These are phyloP conservation scores for Fraxinus angustifolia DNA, from an alignment of 305 asterid species.

Conservation along the genomic window DNA sequence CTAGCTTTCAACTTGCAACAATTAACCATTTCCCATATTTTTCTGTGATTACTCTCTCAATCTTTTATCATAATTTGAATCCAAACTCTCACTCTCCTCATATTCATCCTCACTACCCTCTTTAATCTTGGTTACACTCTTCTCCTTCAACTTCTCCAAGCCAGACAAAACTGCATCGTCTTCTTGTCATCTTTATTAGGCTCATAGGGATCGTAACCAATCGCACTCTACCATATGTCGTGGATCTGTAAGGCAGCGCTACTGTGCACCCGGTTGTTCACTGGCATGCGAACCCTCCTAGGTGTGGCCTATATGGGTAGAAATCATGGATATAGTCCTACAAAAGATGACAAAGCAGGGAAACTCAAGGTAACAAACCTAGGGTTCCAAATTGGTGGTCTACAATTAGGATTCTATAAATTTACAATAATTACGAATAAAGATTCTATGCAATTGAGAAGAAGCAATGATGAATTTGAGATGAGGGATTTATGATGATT, in stretches of 20 bases:
- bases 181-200: conserved; percentile 56
- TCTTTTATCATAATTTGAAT: conserved; percentile 81
- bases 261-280: conserved; percentile 58
- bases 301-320: conserved; percentile 50
- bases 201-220: conserved; percentile 57
- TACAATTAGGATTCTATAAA: too few species aligned
- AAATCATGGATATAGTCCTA: neutral
- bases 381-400: too few species aligned
- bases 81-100: conserved; percentile 65
- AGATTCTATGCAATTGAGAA: too few species aligned
- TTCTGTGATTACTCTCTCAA: conserved; percentile 63
- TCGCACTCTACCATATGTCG: conserved; percentile 57
- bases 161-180: conserved; percentile 51
- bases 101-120: conserved; percentile 48
- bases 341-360: neutral
- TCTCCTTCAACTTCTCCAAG: conserved; percentile 72
- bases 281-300: conserved; percentile 60
- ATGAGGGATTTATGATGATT: too few species aligned
- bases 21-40: conserved; percentile 42
- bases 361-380: neutral
- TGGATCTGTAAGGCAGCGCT: conserved; percentile 55
- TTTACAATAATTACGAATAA: too few species aligned
- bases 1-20: conserved; percentile 32
- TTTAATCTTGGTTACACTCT: conserved; percentile 15
- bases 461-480: too few species aligned